Base-by-base conservation (phyloP, 2,329 filamentous ascomycete genomes). In the Sporothrix inflata region DNA sequence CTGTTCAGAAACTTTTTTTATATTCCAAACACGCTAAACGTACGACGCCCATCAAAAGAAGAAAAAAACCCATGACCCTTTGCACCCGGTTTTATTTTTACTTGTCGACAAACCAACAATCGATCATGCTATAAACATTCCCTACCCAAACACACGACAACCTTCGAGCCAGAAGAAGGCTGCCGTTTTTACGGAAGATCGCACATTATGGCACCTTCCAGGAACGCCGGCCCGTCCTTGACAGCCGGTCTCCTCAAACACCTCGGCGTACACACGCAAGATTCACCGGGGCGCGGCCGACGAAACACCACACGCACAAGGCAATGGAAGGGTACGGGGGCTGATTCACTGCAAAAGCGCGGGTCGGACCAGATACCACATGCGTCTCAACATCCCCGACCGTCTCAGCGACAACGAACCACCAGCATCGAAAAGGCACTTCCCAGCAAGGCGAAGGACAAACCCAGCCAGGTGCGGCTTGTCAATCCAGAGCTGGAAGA, bases 291-390 rank as follows among this genome's bases (percentile, higher is more conserved):
- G 27, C 40, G 67, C 19, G 61, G 61, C 1, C 40, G 45, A 19
- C 27, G 21, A 47, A 72, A 21, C 8, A 24, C 60, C 4, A 24
- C 71, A 30, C 38, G 67, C 49, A 67, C 77, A 71, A 71, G 76
- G 71, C 76, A 77, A 73, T 87, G 92, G 71, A 93, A 90, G 78
- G 86, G 86, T 19, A 88, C 92, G 76, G 86, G 92, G 71, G 82
- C 84, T 27, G 84, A 88, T 76, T 92, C 89, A 0, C 72, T 27
- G 7, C 34, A 45, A 1, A 49, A 45, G 6, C 53, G 47, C 8
- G 53, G 11, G 21, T 21, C 19, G 6, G 24, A n/a, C 27, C 61
- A 16, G 12, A 21, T n/a, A 51, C 8, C 30, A 40, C 55, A 34
- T n/a, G 53, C 27, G 3, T 38, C 45, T 27, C 42, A n/a, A 19